Evolutionary conservation across 768 basidiomycete species (phyloP).

Genomic region (Phanerochaete carnosa): DNA sequence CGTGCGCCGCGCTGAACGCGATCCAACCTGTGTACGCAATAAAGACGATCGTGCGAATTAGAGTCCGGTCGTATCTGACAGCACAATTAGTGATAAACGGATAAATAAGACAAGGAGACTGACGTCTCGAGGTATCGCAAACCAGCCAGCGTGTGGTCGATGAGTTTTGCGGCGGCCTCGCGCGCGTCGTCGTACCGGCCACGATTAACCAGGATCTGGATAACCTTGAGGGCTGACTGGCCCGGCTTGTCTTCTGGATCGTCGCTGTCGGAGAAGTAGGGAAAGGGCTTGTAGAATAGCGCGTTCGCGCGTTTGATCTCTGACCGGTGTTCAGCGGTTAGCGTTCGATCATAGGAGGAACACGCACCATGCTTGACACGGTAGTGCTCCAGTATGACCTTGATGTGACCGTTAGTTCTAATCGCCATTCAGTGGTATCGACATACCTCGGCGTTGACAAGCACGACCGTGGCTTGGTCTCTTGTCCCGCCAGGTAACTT

Average conservation of each 20-base stretch:
- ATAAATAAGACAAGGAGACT: constrained; percentile 3
- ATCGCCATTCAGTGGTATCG: neutral
- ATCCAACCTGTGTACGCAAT: constrained; percentile 78
- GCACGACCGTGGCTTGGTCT: constrained; percentile 47
- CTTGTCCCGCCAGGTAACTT: constrained; percentile 42
- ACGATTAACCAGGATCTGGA: constrained; percentile 43
- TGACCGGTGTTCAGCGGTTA: constrained; percentile 22
- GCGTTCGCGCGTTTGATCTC: constrained; percentile 59
- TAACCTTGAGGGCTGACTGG: constrained; percentile 31
- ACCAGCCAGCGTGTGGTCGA: constrained; percentile 52
- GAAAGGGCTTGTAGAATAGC: constrained; percentile 63
- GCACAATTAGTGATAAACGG: constrained; percentile 4
- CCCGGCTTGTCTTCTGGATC: constrained; percentile 31
- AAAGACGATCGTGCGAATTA: constrained; percentile 68
- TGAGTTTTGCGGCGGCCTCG: constrained; percentile 45
- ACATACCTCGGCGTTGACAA: constrained; percentile 62
- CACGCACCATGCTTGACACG: constrained; percentile 67
- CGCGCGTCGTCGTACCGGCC: constrained; percentile 50
- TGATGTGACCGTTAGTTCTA: neutral
- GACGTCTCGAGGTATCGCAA: constrained; percentile 76
- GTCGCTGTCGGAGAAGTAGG: constrained; percentile 36
- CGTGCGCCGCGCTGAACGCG: constrained; percentile 57
- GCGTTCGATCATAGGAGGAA: neutral
- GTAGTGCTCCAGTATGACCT: constrained; percentile 77
- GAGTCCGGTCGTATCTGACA: constrained; percentile 62